Percentiles rank a stretch among this genome's conserved stretches.
phyloP scores from a whole-genome alignment of 2,329 filamentous ascomycete genomes.

The Aspergillus bombycis region DNA sequence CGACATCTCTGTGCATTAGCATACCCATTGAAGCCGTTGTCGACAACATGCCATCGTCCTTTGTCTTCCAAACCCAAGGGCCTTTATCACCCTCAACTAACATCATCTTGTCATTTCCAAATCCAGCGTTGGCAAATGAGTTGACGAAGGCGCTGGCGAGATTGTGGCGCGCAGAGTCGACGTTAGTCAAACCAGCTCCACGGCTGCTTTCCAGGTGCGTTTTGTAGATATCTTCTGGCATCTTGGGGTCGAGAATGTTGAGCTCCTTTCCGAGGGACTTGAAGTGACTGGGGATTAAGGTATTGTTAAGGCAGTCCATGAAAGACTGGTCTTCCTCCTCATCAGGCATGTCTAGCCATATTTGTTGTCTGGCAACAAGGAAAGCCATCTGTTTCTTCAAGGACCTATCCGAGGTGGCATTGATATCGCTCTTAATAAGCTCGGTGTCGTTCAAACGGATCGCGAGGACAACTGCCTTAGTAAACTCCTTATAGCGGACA shows the following conservation, averaged over 20 bases:
- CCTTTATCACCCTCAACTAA: constrained; percentile 84
- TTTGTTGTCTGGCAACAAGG: constrained; percentile 87
- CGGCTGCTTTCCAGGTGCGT: constrained; percentile 95
- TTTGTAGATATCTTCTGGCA: constrained; percentile 98
- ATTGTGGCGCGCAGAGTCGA: constrained; percentile 94
- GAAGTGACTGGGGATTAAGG: constrained; percentile 87
- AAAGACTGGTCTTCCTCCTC: constrained; percentile 73
- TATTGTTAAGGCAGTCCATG: constrained; percentile 82
- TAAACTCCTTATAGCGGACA: constrained; percentile 86
- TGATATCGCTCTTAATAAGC: constrained; percentile 80
- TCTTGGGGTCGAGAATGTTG: constrained; percentile 95
- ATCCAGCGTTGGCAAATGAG: constrained; percentile 94
- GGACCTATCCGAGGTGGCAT: constrained; percentile 75
- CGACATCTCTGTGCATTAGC: constrained; percentile 89
- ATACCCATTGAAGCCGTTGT: constrained; percentile 93
- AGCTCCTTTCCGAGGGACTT: constrained; percentile 92
- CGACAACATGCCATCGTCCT: constrained; percentile 96
- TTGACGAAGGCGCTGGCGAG: constrained; percentile 96
- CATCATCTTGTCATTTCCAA: constrained; percentile 97
- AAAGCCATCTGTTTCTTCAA: constrained; percentile 94
- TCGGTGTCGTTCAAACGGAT: constrained; percentile 88
- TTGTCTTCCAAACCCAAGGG: constrained; percentile 99
- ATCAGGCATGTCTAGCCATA: constrained; percentile 72
- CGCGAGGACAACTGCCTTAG: constrained; percentile 90
- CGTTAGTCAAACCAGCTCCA: constrained; percentile 88